A percentile compares a stretch with the other conserved stretches of the same genome.
These are phyloP conservation scores for Geotrichum citri-aurantii DNA, from an alignment of 1,139 yeast species.

Conservation along the genomic window DNA sequence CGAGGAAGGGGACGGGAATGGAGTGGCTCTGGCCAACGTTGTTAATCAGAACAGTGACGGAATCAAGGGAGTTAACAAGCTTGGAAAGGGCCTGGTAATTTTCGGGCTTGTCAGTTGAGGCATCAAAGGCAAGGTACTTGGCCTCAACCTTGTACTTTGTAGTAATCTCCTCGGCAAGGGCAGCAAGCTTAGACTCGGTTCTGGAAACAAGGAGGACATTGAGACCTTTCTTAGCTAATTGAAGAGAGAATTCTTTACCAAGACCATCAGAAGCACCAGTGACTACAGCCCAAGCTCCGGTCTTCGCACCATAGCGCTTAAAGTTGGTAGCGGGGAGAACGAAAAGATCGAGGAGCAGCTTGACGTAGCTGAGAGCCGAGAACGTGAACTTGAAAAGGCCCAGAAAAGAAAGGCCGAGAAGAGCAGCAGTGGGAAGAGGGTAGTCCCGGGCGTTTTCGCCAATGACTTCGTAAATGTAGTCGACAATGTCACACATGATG, in stretches of 20 bases:
- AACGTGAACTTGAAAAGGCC: constrained; percentile 50
- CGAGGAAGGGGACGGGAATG: constrained; percentile 88
- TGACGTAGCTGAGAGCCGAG: constrained; percentile 38
- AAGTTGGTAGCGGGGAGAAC: constrained; percentile 60
- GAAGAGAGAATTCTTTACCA: constrained; percentile 85
- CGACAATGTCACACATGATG: constrained; percentile 6
- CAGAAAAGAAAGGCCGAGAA: constrained; percentile 29
- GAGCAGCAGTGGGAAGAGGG: constrained; percentile 15
- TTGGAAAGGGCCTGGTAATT: constrained; percentile 52
- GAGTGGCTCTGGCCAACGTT: constrained; percentile 94
- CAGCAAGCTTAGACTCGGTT: constrained; percentile 69
- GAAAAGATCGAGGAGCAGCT: constrained; percentile 52
- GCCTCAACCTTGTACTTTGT: constrained; percentile 57
- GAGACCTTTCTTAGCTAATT: constrained; percentile 80
- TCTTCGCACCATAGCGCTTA: constrained; percentile 62
- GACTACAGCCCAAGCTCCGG: constrained; percentile 76
- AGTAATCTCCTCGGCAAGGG: constrained; percentile 57
- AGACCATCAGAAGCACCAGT: constrained; percentile 98
- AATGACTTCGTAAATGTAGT: constrained; percentile 16
- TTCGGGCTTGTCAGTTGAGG: constrained; percentile 48
- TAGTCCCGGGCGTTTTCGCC: constrained; percentile 12
- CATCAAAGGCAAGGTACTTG: constrained; percentile 71
- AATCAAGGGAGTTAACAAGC: constrained; percentile 43
- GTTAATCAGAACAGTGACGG: constrained; percentile 70
- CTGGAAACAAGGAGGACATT: constrained; percentile 80